Base-by-base conservation (phyloP, 257 asterid genomes). In the Pogostemon cablin region DNA sequence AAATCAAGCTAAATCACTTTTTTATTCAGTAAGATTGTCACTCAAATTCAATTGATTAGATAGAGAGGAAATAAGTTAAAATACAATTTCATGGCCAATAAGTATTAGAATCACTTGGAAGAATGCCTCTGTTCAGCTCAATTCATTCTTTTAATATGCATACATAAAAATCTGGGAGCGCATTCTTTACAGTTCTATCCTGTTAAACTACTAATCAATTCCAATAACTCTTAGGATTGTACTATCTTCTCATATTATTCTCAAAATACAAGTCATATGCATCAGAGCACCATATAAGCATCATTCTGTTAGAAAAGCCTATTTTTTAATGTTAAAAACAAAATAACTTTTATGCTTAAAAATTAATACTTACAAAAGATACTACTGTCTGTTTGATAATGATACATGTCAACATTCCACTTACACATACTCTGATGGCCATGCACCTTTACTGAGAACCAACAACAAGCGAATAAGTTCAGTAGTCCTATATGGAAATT, bases 401-500 rank as follows among this genome's bases (percentile, higher is more conserved):
- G 17, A 60, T 46, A 44, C 41, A 38, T 37, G 52, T 68, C 50
- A 46, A 78, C 72, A 63, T 66, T 68, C 73, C 70, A 93, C 99
- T 85, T 85, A 93, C 99, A 86, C 98, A 52, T 98, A 93, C 73
- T 93, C 93, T 17, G 99, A 82, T 41, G 98, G 90, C 98, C 99
- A 95, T 70, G 86, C 79, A 69, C 98, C 98, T 79, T 89, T 96
- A 82, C 86, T 80, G 42, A 95, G 90, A 66, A 93, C 95, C 4
- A 96, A 91, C 56, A 91, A 80, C 77, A 95, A 68, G 74, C 85
- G 83, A 35, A 91, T 77, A 77, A 91, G 81, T 77, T 91, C 93
- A 62, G 75, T 76, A 73, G 82, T 79, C 79, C 88, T 83, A 77
- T 75, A 82, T 3, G 99, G 99, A 72, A 95, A 95, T 80, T 95